These are phyloP conservation scores for Parachlorella kessleri DNA, from an alignment of 139 green algal genomes.

Conservation along the genomic window DNA sequence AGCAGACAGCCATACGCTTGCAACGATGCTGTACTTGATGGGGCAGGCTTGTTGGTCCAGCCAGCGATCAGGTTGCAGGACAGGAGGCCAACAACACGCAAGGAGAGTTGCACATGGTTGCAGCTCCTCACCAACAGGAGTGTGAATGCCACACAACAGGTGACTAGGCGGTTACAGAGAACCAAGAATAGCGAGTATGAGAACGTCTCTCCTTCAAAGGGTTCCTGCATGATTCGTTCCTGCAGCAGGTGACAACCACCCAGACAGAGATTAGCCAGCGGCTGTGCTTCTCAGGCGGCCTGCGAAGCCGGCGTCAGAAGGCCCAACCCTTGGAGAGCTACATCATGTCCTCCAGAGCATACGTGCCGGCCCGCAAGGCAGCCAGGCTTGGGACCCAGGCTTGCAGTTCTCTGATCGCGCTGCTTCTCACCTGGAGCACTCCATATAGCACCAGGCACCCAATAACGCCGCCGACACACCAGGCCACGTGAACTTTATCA, in stretches of 20 bases:
- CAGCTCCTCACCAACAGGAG: slow-evolving; percentile 47
- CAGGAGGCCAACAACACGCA: too few species aligned
- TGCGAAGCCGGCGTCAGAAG: neutral
- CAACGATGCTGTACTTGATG: neutral
- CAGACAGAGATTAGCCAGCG: too few species aligned
- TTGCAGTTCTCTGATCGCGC: neutral
- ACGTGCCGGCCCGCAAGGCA: neutral
- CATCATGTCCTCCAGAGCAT: too few species aligned
- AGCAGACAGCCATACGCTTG: neutral
- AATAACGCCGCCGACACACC: slow-evolving; percentile 58
- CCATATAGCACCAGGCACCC: slow-evolving; percentile 68
- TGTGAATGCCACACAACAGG: slow-evolving; percentile 58
- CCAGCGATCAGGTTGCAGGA: neutral
- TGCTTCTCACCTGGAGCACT: slow-evolving; percentile 59
- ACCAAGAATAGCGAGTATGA: slow-evolving; percentile 94
- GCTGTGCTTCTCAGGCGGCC: neutral
- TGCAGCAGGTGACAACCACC: slow-evolving; percentile 45
- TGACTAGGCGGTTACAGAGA: slow-evolving; percentile 92
- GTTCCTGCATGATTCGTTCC: slow-evolving; percentile 93
- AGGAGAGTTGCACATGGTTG: too few species aligned
- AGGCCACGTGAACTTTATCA: slow-evolving; percentile 48
- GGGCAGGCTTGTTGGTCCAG: neutral
- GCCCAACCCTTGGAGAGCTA: too few species aligned
- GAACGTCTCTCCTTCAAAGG: slow-evolving; percentile 77
- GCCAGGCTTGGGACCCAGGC: neutral